Evolutionary conservation across 306 rosid species (phyloP), one percentile per base, ranked within the genome.

Genomic region (Aeschynomene evenia): DNA sequence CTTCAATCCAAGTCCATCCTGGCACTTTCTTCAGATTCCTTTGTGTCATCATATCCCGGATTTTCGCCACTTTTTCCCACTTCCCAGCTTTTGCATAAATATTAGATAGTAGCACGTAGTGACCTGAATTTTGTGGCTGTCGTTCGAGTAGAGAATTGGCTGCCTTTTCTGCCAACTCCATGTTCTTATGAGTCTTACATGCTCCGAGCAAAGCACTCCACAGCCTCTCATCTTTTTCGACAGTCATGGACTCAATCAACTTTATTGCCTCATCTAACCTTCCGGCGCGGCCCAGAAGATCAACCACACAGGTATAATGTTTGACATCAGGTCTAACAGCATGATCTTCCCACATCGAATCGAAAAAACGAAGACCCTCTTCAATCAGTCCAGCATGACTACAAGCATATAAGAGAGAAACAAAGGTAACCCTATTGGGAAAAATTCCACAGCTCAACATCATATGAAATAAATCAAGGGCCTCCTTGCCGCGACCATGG

Each of bases 131-230:
- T 56, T 77, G 85, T 4, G 88, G 91, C 72, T 87, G 85, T 19
- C 89, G 70, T 45, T 87, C 80, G 50, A 89, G 86, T 66, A 89
- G 89, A 55, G 86, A 85, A 42, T 70, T 76, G 2, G 84, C 94
- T 4, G 84, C 91, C 66, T 68, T 82, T 73, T 87, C 91, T 34
- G 94, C 87, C 46, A 91, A 72, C 66, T 91, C 96, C 76, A 89
- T 34, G 75, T 77, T 71, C 29, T 86, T 80, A 72, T 87, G 90
- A 65, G 80, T 82, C 72, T 88, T 84, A 77, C 90, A 89, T 42
- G 98, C 91, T 29, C 85, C 96, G 51, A 89, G 88, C 75, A 89
- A 81, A 70, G 96, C 94, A 71, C 96, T 78, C 96, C 96, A 89
- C 39, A 91, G 75, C 22, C 80, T 79, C 68, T 91, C 94, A 13